phyloP scores from a whole-genome alignment of 352 stramenopile species.

The Phytophthora pluvialis region DNA sequence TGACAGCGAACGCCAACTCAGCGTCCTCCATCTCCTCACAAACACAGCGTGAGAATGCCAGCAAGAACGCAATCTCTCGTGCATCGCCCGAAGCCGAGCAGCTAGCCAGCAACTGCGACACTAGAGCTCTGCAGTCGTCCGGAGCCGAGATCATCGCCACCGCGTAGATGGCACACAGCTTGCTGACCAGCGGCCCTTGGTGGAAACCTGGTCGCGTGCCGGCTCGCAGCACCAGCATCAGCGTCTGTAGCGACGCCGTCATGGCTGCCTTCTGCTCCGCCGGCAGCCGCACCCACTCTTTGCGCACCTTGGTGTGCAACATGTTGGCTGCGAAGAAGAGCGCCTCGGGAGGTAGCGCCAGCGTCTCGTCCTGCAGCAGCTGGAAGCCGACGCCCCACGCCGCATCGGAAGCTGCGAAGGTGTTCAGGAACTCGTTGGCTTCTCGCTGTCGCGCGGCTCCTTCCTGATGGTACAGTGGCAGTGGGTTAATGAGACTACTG shows the following conservation, averaged over 20 bases:
- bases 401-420: conserved; percentile 55
- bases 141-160: conserved; percentile 60
- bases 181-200: conserved; percentile 53
- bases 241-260: conserved; percentile 38
- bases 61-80: conserved; percentile 51
- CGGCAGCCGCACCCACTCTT: conserved; percentile 63
- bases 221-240: conserved; percentile 46
- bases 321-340: conserved; percentile 85
- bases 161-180: conserved; percentile 66
- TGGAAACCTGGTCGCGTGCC: conserved; percentile 33
- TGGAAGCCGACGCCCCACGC: conserved; percentile 60
- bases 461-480: conserved; percentile 43
- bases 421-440: conserved; percentile 72
- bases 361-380: conserved; percentile 55
- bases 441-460: conserved; percentile 64
- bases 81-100: conserved; percentile 34
- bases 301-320: conserved; percentile 73
- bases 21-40: conserved; percentile 75
- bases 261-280: conserved; percentile 43
- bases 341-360: conserved; percentile 50
- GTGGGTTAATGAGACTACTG: not conserved
- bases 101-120: conserved; percentile 42
- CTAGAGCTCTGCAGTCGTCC: conserved; percentile 52
- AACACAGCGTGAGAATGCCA: conserved; percentile 63
- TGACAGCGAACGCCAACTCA: conserved; percentile 60